Base-by-base conservation (phyloP, 2,329 filamentous ascomycete genomes). In the Coniochaeta sp. region DNA sequence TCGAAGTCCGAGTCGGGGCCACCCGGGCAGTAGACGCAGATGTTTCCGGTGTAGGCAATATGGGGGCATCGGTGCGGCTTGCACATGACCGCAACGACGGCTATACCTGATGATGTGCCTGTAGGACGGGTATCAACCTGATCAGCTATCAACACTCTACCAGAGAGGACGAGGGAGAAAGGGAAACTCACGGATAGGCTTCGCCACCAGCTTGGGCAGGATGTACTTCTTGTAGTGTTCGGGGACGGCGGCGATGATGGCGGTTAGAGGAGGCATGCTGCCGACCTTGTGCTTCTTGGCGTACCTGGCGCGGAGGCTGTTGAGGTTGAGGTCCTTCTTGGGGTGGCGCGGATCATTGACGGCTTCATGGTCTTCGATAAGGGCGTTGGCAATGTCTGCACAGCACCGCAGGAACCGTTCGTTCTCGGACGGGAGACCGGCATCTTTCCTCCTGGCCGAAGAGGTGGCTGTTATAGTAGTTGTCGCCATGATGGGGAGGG, bases 191-290 rank as follows among this genome's bases (percentile, higher is more conserved):
- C 89, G 81, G 54, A 99, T 97, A 1, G 94, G 94, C 71, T 99
- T 99, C 24, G 95, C 94, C 61, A 99, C 91, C 56, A 99, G 76
- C 71, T 96, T 96, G 18, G 91, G 94, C 56, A 97, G 72, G 55
- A 99, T 96, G 64, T 97, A 97, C 74, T 97, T 99, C 77, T 97
- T 99, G 74, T 97, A 96, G 68, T 97, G 91, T 67, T 99, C 94
- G n/a, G 95, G 95, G 31, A 99, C 92, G 9, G 94, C 94, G 51
- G 94, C 90, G 65, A 99, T 97, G 65, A 99, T 99, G 54, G 94
- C 92, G 8, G 92, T 97, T 57, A 99, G 75, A 24, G 95, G 90
- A 28, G 94, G 94, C 60, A 95, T 89, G 55, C 83, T 90, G 67
- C 83, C 86, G 55, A 99, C 76, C 66, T 85, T 87, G 73, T 97